Conservation (phyloP, 768 basidiomycete species). For the Leccinum broughii region DNA sequence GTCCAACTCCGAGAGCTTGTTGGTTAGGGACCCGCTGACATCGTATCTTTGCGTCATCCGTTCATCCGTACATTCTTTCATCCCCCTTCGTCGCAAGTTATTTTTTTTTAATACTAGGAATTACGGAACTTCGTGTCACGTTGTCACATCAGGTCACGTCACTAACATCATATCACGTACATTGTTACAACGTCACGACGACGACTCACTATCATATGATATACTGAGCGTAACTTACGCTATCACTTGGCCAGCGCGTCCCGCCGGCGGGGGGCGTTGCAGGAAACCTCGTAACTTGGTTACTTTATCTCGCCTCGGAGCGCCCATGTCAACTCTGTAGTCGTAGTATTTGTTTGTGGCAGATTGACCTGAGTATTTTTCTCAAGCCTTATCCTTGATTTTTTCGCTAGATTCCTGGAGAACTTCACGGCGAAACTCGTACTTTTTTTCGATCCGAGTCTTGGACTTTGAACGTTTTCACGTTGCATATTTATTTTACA, state of each 20-base stretch:
- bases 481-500: too few relatives aligned
- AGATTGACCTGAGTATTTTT: too few relatives aligned
- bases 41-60: neutral
- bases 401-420: too few relatives aligned
- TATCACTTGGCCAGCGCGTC: neutral
- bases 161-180: neutral
- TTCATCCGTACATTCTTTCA: neutral
- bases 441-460: too few relatives aligned
- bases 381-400: too few relatives aligned
- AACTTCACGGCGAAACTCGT: too few relatives aligned
- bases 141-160: neutral
- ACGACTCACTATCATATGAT: neutral
- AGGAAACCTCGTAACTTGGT: neutral
- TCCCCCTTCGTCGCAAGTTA: neutral
- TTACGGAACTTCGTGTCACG: neutral
- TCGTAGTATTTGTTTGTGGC: too few relatives aligned
- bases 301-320: neutral
- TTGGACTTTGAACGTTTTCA: too few relatives aligned
- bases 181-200: neutral
- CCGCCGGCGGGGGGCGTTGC: neutral
- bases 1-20: neutral
- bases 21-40: neutral
- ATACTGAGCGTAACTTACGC: neutral
- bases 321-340: neutral
- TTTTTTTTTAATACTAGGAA: neutral